Evolutionary conservation across 1,139 yeast species (phyloP), one percentile per base, ranked within the genome.

Genomic region (Scheffersomyces segobiensis): DNA sequence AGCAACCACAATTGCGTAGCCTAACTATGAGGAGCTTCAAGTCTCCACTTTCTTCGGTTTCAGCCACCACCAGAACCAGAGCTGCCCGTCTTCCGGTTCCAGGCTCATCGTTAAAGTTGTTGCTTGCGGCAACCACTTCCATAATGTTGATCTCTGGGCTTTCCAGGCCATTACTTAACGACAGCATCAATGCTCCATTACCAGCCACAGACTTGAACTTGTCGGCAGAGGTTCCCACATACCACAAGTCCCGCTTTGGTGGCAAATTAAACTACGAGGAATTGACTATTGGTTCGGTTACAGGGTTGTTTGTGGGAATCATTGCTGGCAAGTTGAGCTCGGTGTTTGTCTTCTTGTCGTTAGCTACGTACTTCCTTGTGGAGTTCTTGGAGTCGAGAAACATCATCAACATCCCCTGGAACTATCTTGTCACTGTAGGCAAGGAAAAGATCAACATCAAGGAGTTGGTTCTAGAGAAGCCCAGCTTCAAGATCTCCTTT

Each of bases 261-360:
- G 80, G 81, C 0, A 74, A 70, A 58, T 70, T 86, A 59, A 82
- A 86, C 69, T 89, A 89, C 68, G 84, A 85, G 65, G 91, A 89
- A 67, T 76, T 89, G 65, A 82, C 92, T 18, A 73, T 87, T 59
- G 95, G 95, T 5, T 86, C 91, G 3, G 78, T 88, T 63, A 77
- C 86, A 6, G 95, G 95, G 0, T 74, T 88, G 58, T 78, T 86
- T 53, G 65, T 85, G 55, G 95, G 95, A 0, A 77, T 85, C 52
- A 75, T 88, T 24, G 79, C 84, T 21, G 93, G 93, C n/a, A 87
- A 87, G 67, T 75, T 89, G 59, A 82, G 88, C 59, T 79, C 86
- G 46, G 79, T 87, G 39, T 75, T 89, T 53, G 86, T 87, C 53
- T 78, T 85, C 50, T 66, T 86, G 55, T 71, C 86, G 0, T 77